phyloP scores from a whole-genome alignment of 1,284 basidiomycete genomes.

The Heterobasidion parviporum region DNA sequence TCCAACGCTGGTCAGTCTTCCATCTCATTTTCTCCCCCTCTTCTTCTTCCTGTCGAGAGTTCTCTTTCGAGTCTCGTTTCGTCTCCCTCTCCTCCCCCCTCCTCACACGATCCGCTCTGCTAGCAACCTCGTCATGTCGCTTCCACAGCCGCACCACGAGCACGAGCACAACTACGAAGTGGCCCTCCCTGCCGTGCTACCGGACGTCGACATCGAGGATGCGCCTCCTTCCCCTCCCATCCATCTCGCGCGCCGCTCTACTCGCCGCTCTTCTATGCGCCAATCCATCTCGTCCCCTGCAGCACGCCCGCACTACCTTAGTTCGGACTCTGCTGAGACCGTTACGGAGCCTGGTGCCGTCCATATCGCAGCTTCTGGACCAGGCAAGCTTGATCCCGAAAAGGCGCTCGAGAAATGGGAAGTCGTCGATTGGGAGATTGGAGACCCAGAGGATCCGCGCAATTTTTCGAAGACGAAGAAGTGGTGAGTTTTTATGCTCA shows the following conservation, averaged over 20 bases:
- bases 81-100: too few species aligned
- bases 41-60: not conserved
- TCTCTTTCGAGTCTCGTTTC: not conserved
- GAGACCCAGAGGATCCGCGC: constrained; percentile 26
- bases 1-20: not conserved
- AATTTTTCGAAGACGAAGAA: constrained; percentile 22
- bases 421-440: constrained; percentile 22
- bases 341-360: not conserved
- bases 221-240: not conserved
- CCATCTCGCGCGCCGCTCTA: not conserved
- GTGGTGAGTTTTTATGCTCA: constrained; percentile 11
- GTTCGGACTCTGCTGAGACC: not conserved
- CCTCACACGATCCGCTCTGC: too few species aligned
- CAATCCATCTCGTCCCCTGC: not conserved
- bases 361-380: not conserved
- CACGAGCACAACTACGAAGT: not conserved
- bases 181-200: not conserved
- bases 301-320: not conserved
- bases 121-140: not conserved
- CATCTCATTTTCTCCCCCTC: not conserved
- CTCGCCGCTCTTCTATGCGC: too few species aligned
- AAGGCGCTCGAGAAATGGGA: constrained; percentile 20
- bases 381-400: constrained; percentile 25
- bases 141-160: not conserved
- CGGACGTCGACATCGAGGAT: not conserved